Evolutionary conservation across 345 rosid genomes (phyloP), one percentile per base, ranked within the genome.

Genomic region (Capsella bursapastoris): DNA sequence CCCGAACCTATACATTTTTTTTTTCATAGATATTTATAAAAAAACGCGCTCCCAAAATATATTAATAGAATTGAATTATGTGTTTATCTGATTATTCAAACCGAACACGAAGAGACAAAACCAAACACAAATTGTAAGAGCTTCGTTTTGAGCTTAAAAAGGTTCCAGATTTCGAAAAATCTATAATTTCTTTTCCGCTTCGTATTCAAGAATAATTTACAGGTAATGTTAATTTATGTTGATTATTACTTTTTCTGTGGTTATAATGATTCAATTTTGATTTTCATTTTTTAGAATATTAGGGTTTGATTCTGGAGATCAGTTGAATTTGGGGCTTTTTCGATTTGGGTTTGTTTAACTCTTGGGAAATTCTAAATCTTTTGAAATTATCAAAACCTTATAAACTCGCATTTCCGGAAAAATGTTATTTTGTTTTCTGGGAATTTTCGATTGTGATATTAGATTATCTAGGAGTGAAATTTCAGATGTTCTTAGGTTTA

Each of bases 41-140:
- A 63, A 67, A 63, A 74, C 78, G 68, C 78, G 78, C 72, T 74
- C 78, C 66, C 60, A 29, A 57, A n/a, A 22, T 22, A 47, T 73
- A 15, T 55, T 64, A 64, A 73, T 45, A 44, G 29, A 22, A 22
- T 22, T 22, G 25, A 22, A 29, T 62, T 31, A n/a, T 22, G 2
- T 41, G n/a, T 43, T 73, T 65, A 16, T 67, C 73, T 66, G 61
- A 67, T 49, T 66, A 48, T 32, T 60, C 61, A 57, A 63, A 68
- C 68, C 79, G 58, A 60, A 75, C 61, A 58, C 53, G 4, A 13
- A 74, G 55, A 66, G 40, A 49, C 27, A 65, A 45, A 22, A 22
- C 1, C 28, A 49, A 71, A 68, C 50, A 61, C 73, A 27, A 75
- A 6, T 9, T 43, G 25, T 4, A 7, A 64, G 40, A 73, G 59